Conservation (phyloP, 2,329 filamentous ascomycete species). For the Coniochaeta sp. region DNA sequence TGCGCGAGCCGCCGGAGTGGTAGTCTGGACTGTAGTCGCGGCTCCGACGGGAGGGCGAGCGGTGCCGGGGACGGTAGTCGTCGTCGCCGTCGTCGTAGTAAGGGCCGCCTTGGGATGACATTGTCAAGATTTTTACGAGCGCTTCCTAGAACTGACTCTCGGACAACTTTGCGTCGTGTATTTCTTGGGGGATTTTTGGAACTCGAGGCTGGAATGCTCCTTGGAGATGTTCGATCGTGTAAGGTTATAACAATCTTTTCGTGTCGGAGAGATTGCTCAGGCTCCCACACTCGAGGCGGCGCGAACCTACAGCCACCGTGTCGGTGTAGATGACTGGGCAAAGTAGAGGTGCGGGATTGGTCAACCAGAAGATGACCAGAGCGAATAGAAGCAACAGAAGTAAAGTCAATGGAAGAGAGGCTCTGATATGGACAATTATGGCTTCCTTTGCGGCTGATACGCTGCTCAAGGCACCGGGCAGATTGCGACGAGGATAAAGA, state of each 20-base stretch:
- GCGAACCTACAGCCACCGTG: neutral
- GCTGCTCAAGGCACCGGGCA: neutral
- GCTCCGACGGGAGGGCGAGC: neutral
- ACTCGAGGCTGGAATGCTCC: neutral
- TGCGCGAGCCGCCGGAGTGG: slow-evolving; percentile 19
- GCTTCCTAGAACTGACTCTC: neutral
- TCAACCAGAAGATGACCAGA: neutral
- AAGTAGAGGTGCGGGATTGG: neutral
- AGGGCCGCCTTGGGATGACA: neutral
- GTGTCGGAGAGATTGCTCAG: neutral
- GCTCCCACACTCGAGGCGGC: neutral
- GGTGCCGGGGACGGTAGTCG: slow-evolving; percentile 4
- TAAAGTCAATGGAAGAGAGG: neutral
- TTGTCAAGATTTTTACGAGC: neutral
- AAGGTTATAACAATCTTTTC: neutral
- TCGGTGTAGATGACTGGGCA: neutral
- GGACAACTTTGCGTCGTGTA: neutral
- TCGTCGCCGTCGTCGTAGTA: slow-evolving; percentile 11
- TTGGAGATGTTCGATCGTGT: neutral
- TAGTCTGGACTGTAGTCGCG: slow-evolving; percentile 21
- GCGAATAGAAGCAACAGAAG: neutral
- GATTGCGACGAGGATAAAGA: neutral
- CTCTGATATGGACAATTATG: neutral
- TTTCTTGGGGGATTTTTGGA: neutral
- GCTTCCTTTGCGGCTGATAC: neutral